Base-by-base conservation (phyloP, 2,329 filamentous ascomycete species). In the Cordyceps pruinosa region DNA sequence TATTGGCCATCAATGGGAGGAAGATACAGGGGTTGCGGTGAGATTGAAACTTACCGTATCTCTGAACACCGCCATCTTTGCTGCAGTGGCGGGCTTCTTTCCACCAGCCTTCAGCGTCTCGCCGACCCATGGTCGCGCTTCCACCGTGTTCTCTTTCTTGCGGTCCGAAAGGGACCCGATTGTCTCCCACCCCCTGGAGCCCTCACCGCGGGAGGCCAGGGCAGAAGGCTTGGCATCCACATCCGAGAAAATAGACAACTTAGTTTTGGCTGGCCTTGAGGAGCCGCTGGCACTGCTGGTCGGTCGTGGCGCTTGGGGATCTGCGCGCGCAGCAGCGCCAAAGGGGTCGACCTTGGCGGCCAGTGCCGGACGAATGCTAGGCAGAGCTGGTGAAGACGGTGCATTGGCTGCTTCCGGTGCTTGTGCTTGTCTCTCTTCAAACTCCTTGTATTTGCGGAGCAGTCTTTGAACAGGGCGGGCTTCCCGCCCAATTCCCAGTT, bases 11-110 rank as follows among this genome's bases (percentile, higher is more conserved):
- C 90, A 94, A 94, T 83, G 90, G 79, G 72, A 80, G 81, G 42
- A 77, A 69, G 74, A 73, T 70, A 72, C 70, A 69, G 64, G 67
- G 64, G 61, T 62, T 64, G 62, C 61, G 63, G 64, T 69, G 69
- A 64, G 66, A 62, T 66, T 10, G 61, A 66, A 66, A 66, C 71
- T 66, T 87, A 99, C 94, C 88, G 88, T 79, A 79, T 99, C 94
- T 79, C 89, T 93, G 78, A 97, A 99, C 46, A 99, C 83, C 68
- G 87, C 78, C 85, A 99, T 88, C 78, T 97, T 97, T 55, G 86
- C 80, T 42, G 66, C 67, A 55, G 80, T 81, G 32, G 80, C 84
- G 44, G 78, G 83, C 75, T 90, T 89, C 76, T 90, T 94, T 65
- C 90, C 93, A 42, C 89, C 90, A 3, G 85, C 88, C 72, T 93